Evolutionary conservation across 139 green algal species (phyloP), one percentile per base, ranked within the genome.

Genomic region (Monoraphidium neglectum): DNA sequence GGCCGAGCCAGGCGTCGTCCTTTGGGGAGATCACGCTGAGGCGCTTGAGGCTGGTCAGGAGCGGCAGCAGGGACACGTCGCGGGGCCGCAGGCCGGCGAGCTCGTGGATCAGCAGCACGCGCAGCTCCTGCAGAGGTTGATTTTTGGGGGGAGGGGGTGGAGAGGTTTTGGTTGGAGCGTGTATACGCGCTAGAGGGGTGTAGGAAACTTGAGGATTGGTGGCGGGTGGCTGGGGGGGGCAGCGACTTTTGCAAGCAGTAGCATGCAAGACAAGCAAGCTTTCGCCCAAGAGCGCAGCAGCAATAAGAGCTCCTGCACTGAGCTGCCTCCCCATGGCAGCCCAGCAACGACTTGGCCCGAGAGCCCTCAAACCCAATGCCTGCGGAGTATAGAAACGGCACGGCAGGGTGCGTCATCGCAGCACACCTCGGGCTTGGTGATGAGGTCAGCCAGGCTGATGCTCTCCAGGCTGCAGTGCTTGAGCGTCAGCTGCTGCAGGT

Each of bases 121-220:
- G 40, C 43, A 77, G 47, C 60, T 77, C 72, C 72, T 77, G 72
- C n/a, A n/a, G n/a, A n/a, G n/a, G n/a, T n/a, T n/a, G n/a, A n/a
- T n/a, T n/a, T n/a, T n/a, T n/a, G n/a, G n/a, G n/a, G n/a, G n/a
- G n/a, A n/a, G 21, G 54, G 21, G 54, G 54, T 30, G 54, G 54
- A 4, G 54, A 4, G n/a, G 51, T 43, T 56, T 32, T 35, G 18
- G 12, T 1, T 51, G 63, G 0, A 35, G 21, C 8, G 36, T 5
- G 51, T 28, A 8, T 24, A 21, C 3, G 47, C 32, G 37, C 18
- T 28, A 12, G 26, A 62, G 30, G 24, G 32, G 15, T 33, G 0
- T 15, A 56, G 13, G 15, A 56, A 12, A 56, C 47, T 56, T 12
- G n/a, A n/a, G n/a, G n/a, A n/a, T n/a, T n/a, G n/a, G n/a, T n/a